phyloP scores from a whole-genome alignment of 2,329 filamentous ascomycete species.

The Fusarium nygamai region DNA sequence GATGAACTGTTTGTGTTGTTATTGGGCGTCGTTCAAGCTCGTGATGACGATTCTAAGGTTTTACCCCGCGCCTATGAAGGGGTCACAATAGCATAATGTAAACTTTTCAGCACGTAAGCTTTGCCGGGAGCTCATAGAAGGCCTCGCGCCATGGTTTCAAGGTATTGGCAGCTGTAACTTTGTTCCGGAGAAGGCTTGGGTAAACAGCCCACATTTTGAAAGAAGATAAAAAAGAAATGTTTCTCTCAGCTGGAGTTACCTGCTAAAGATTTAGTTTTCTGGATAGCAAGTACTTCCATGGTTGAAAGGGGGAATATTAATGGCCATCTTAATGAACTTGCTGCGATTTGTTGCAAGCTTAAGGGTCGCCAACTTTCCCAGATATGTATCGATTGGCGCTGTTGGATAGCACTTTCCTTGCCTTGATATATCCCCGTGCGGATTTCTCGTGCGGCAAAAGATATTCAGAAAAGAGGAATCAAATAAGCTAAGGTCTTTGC shows the following conservation, averaged over 20 bases:
- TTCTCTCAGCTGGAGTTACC: not conserved
- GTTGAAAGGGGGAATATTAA: not conserved
- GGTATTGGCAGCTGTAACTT: not conserved
- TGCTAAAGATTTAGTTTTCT: accelerated
- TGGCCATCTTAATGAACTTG: not conserved
- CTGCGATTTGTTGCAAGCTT: not conserved
- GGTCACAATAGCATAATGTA: too few relatives aligned
- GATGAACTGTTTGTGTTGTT: too few relatives aligned
- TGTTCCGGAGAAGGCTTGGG: not conserved
- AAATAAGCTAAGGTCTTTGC: too few relatives aligned
- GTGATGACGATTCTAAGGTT: not conserved
- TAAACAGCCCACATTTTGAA: not conserved
- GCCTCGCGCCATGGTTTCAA: not conserved
- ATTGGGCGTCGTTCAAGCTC: not conserved
- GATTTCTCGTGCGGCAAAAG: not conserved
- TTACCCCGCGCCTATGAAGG: too few relatives aligned
- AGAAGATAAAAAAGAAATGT: too few relatives aligned
- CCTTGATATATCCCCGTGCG: not conserved
- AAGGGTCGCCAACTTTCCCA: not conserved
- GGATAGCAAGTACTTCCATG: not conserved
- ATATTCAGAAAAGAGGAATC: not conserved
- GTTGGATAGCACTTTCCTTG: not conserved
- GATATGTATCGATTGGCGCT: not conserved
- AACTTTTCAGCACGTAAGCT: not conserved
- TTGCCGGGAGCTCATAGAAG: not conserved